A percentile compares a stretch with the other conserved stretches of the same genome.
Conservation (phyloP, 2,329 filamentous ascomycete species). For the Calonectria pauciramosa region DNA sequence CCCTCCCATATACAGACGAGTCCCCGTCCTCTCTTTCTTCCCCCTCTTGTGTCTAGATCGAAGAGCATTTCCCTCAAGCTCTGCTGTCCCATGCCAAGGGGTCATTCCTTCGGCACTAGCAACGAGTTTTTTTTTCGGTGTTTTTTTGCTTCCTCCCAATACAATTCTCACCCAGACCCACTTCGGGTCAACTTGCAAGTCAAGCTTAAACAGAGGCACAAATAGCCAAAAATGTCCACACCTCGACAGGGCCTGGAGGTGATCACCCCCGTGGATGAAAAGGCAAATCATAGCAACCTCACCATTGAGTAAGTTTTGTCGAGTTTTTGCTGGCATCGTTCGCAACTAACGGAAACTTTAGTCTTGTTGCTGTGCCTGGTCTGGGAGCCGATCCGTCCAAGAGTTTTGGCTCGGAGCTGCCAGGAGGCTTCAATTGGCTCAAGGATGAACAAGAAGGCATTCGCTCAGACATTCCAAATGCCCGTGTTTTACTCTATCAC, state of each 20-base stretch:
- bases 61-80: neutral
- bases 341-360: neutral
- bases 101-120: neutral
- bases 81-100: neutral
- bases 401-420: slow-evolving; percentile 22
- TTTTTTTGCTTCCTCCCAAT: neutral
- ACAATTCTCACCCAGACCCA: too few species aligned
- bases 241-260: slow-evolving; percentile 18
- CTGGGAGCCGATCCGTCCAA: slow-evolving; percentile 27
- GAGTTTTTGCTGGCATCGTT: neutral
- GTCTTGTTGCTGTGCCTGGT: slow-evolving; percentile 19
- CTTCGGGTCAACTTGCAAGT: neutral
- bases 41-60: neutral
- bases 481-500: slow-evolving; percentile 19
- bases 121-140: too few species aligned
- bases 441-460: slow-evolving; percentile 23
- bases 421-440: slow-evolving; percentile 28
- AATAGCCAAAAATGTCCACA: slow-evolving; percentile 1
- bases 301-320: slow-evolving; percentile 10
- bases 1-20: neutral
- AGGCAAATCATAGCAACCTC: slow-evolving; percentile 8
- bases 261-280: slow-evolving; percentile 1
- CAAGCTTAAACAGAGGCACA: neutral
- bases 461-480: slow-evolving; percentile 19
- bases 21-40: neutral